Evolutionary conservation across 495 filamentous ascomycete species (phyloP).

Genomic region (Hyaloscypha finlandica): DNA sequence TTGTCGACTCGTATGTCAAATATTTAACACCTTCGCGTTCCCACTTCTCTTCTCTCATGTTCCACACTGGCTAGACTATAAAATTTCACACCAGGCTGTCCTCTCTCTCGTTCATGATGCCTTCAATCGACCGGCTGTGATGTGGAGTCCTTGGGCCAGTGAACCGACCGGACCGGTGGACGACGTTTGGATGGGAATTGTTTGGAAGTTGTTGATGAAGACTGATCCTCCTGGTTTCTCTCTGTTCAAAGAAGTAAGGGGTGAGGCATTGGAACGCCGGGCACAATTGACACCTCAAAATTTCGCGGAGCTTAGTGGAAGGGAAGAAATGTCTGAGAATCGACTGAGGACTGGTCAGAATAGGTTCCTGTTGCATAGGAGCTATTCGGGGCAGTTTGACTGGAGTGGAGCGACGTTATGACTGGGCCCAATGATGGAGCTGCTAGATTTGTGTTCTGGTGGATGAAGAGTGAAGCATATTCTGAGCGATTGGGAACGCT

Average conservation of each 20-base stretch:
- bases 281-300: constrained; percentile 6
- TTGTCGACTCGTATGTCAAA: constrained; percentile 8
- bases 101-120: constrained; percentile 16
- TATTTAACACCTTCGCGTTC: constrained; percentile 15
- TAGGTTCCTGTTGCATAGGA: constrained; percentile 26
- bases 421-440: not conserved
- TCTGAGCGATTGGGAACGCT: too few relatives aligned
- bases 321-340: constrained; percentile 29
- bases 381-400: constrained; percentile 10
- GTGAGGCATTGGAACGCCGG: not conserved
- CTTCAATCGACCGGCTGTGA: constrained; percentile 19
- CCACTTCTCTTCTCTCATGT: constrained; percentile 19
- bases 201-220: constrained; percentile 20
- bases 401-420: constrained; percentile 3
- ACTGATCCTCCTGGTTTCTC: constrained; percentile 9
- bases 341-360: constrained; percentile 25
- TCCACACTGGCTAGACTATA: constrained; percentile 18
- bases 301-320: constrained; percentile 25
- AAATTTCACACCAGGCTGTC: constrained; percentile 16
- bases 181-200: constrained; percentile 15
- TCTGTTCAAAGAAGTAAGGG: constrained; percentile 1
- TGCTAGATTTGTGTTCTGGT: not conserved
- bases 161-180: constrained; percentile 3
- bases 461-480: not conserved
- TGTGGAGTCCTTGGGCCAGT: constrained; percentile 29